Percentiles rank a stretch among this genome's conserved stretches.
phyloP scores from a whole-genome alignment of 1,284 basidiomycete genomes.

The Neolentinus lepideus region DNA sequence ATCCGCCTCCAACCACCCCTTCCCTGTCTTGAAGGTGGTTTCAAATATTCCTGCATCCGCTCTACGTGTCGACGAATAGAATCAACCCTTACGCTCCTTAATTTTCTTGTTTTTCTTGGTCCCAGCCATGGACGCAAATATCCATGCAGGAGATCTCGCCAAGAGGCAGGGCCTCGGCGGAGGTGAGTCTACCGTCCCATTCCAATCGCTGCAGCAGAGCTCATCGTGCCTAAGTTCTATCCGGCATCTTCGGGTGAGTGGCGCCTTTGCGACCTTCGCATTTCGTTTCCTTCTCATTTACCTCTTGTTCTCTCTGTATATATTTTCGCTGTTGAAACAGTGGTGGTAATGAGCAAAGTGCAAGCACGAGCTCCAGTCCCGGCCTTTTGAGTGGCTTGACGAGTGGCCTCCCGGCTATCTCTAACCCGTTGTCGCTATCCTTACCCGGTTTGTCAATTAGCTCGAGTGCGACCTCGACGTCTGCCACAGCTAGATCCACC shows the following conservation, averaged over 20 bases:
- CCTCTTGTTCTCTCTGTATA: not conserved
- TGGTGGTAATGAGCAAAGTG: not conserved
- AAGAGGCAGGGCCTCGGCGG: conserved; percentile 24
- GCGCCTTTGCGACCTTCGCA: not conserved
- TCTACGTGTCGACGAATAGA: not conserved
- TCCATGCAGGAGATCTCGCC: conserved; percentile 9
- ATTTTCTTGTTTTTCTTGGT: not conserved
- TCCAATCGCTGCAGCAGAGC: not conserved
- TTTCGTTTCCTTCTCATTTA: not conserved
- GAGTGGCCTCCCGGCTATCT: conserved; percentile 8
- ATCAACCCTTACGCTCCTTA: not conserved
- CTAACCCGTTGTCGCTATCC: conserved; percentile 7
- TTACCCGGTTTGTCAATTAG: conserved; percentile 1
- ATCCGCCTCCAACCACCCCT: not conserved
- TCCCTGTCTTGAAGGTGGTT: not conserved
- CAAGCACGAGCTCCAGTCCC: not conserved
- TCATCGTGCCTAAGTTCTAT: conserved; percentile 1
- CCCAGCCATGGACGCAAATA: not conserved
- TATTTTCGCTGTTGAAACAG: not conserved
- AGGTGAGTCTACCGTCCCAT: conserved; percentile 15
- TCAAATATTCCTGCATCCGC: not conserved
- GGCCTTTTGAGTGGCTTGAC: conserved; percentile 8
- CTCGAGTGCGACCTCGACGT: conserved; percentile 5
- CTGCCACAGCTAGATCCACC: not conserved
- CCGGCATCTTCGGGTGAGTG: conserved; percentile 2